Conservation (phyloP, 495 filamentous ascomycete species). For the Tricharina praecox region DNA sequence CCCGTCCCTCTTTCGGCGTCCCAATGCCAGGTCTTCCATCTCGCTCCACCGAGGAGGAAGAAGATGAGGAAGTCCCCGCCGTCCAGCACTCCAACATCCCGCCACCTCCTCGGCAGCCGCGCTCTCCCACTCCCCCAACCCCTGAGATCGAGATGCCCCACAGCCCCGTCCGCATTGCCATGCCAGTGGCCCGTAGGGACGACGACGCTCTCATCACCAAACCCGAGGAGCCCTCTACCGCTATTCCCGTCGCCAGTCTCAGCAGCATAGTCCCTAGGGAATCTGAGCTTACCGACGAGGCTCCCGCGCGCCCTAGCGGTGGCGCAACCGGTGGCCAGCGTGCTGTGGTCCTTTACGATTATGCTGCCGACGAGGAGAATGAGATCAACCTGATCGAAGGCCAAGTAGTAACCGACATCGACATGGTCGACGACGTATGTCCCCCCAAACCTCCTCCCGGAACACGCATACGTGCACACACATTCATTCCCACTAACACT, state of each 20-base stretch:
- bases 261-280: slow-evolving; percentile 44
- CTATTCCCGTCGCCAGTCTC: slow-evolving; percentile 41
- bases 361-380: slow-evolving; percentile 93
- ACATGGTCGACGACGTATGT: slow-evolving; percentile 66
- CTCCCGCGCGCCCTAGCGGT: slow-evolving; percentile 37
- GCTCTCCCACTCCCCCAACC: slow-evolving; percentile 42
- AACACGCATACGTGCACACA: neutral
- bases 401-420: slow-evolving; percentile 81
- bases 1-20: slow-evolving; percentile 38
- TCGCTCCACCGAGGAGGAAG: slow-evolving; percentile 37
- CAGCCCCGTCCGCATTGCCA: slow-evolving; percentile 62
- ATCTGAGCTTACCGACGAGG: slow-evolving; percentile 46
- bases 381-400: slow-evolving; percentile 85
- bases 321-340: slow-evolving; percentile 47
- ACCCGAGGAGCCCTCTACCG: slow-evolving; percentile 29
- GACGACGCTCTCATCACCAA: slow-evolving; percentile 34
- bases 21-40: slow-evolving; percentile 58
- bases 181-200: slow-evolving; percentile 56
- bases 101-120: slow-evolving; percentile 41
- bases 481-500: neutral
- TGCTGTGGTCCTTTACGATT: slow-evolving; percentile 80
- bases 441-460: neutral
- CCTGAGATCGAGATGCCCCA: slow-evolving; percentile 28
- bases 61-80: slow-evolving; percentile 17
- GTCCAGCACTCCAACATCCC: slow-evolving; percentile 27